These are phyloP conservation scores for Rhinocladiella similis DNA, from an alignment of 2,329 filamentous ascomycete genomes.

Conservation along the genomic window DNA sequence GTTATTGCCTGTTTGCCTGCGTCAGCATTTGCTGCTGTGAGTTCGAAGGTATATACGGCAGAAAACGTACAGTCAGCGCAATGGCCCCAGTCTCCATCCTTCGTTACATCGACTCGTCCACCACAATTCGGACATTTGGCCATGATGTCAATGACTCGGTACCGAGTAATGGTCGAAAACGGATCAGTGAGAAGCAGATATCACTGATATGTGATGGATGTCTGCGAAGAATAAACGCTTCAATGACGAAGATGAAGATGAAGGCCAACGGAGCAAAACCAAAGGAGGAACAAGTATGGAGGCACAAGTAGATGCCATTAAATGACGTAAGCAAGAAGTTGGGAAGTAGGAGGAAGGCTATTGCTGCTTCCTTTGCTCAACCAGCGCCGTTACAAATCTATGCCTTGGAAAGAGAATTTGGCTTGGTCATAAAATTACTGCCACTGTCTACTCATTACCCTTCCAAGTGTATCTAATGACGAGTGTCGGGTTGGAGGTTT, in stretches of 20 bases:
- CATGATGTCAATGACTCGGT: slow-evolving; percentile 8
- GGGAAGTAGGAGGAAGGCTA: too few species aligned
- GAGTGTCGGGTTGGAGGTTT: slow-evolving; percentile 86
- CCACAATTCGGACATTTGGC: slow-evolving; percentile 25
- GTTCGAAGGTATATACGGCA: not conserved
- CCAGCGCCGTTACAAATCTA: not conserved
- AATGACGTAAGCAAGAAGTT: too few species aligned
- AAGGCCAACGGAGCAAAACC: too few species aligned
- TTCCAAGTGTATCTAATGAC: slow-evolving; percentile 71
- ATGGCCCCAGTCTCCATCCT: slow-evolving; percentile 27
- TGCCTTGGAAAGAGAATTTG: not conserved
- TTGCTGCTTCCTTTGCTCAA: not conserved
- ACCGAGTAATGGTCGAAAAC: not conserved
- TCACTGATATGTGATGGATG: too few species aligned
- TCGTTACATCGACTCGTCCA: slow-evolving; percentile 26
- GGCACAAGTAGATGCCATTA: too few species aligned
- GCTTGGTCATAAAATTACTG: slow-evolving; percentile 1
- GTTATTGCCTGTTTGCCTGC: slow-evolving; percentile 12
- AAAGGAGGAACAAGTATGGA: too few species aligned
- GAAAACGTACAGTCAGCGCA: slow-evolving; percentile 24
- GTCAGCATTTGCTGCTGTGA: not conserved
- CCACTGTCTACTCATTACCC: slow-evolving; percentile 20
- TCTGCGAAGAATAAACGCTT: too few species aligned
- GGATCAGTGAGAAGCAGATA: not conserved
- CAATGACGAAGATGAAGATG: too few species aligned